Evolutionary conservation across 768 basidiomycete species (phyloP), one percentile per base, ranked within the genome.

Genomic region (Lyophyllum atratum): DNA sequence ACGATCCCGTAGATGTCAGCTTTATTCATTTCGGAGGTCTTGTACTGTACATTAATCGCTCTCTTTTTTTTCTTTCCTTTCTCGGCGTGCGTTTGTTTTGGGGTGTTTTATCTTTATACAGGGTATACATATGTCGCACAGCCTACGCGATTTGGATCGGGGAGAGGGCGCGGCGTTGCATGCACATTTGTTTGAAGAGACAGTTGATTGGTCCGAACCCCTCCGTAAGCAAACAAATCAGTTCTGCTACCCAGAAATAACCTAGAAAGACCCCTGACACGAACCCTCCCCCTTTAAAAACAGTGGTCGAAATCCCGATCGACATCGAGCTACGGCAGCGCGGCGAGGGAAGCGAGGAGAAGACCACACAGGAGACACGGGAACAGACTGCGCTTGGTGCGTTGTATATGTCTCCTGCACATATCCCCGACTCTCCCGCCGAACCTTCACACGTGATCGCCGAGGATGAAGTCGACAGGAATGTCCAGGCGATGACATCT

Each of bases 1-100:
- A 93, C 72, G 93, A 93, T 79, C 84, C 85, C 66, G 79, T 83
- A 78, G 88, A 90, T 82, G 92, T 93, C 83, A 86, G 90, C 84
- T 65, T 76, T 75, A 70, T 76, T 67, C 72, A 68, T 72, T 70
- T 72, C 71, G 72, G 59, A 49, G 28, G 54, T 63, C 63, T 62
- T 71, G 76, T 77, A 81, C 72, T 66, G 65, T 77, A 84, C 76
- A 76, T 85, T 85, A 81, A 84, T 79, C 64, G 69, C 66, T 66
- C 68, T 68, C 66, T 61, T 67, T 65, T 59, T 63, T 71, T 60
- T 43, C 66, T 61, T 68, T 64, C 59, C 64, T 72, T 68, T 69
- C 29, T 31, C 11, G 29, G 29, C 34, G 34, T 69, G 59, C 67
- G 69, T n/a, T n/a, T 65, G 68, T 57, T 60, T 54, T 56, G 64